Evolutionary conservation across 2,329 filamentous ascomycete species (phyloP), one percentile per base, ranked within the genome.

Genomic region (Colletotrichum salicis): DNA sequence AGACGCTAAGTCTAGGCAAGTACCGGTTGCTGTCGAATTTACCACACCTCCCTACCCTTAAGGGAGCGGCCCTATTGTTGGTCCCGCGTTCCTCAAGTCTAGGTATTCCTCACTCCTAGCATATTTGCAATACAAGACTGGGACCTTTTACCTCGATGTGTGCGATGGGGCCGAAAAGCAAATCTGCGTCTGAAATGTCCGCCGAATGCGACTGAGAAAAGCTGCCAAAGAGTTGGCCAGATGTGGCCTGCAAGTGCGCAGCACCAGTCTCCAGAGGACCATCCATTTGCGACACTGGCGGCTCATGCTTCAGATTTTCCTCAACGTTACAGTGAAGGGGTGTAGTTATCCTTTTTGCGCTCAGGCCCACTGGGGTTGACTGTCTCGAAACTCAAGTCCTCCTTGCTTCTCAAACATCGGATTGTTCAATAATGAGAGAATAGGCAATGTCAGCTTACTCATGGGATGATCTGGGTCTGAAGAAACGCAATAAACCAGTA

Each of bases 221-320:
- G 19, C 10, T 22, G 41, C 41, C 5, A n/a, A 48, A 8, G 19
- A 48, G 19, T 22, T 48, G 19, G 41, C 19, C 41, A 48, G 19
- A 10, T n/a, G 41, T 48, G 41, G 19, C 19, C 41, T 4, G 3
- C 41, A 48, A 48, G 6, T 48, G 41, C 19, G 41, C 7, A 48
- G 41, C 41, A 41, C 15, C n/a, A 4, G 13, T 37, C 35, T 31
- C 54, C 8, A 29, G 37, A 56, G 65, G 33, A 7, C 29, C 52
- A 54, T 35, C n/a, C 56, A 64, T 59, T 70, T 72, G 55, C 67
- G 62, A 67, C 67, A 72, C 67, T 71, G 57, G 51, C 67, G 70
- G 67, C 67, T 71, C 62, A 71, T 71, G 67, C 61, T 41, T 71
- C 70, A 67, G 57, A 71, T 71, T 51, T 71, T 51, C 67, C 67